Base-by-base conservation (phyloP, 805 yeast species). In the Alloascoidea africana region DNA sequence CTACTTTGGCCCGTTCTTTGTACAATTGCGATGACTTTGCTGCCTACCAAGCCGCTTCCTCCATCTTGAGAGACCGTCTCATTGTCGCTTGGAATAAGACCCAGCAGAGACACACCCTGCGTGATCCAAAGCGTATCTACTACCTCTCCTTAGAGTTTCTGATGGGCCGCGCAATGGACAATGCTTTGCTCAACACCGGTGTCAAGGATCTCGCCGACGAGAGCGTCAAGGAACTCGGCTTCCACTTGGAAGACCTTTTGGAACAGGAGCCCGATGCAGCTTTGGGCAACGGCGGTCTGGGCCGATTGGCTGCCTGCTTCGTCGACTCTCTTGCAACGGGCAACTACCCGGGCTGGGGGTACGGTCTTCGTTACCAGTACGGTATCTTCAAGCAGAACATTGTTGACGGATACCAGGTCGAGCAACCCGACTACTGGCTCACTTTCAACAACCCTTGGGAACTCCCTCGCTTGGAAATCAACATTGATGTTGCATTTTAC, bases 151-250 rank as follows among this genome's bases (percentile, higher is more conserved):
- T 86, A 46, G 96, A 86, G 60, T 86, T 84, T 54, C 63, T 86
- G 44, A 84, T 86, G 94, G 96, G 96, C 35, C 72, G 95, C 50
- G 95, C 96, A 35, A 66, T 86, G 67, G 96, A 87, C 58, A 87
- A 87, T 55, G 95, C 96, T 19, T 62, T 87, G 61, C 80, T 86
- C 58, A 86, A 87, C 56, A 67, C 81, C 49, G 71, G 76, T 27
- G 66, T 74, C 38, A 77, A 85, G 55, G 74, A 66, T 30, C 58
- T 70, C 38, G 72, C 85, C 34, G 47, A 54, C 13, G 62, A 60
- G 3, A 72, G 81, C 2, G 65, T 76, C 38, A 66, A 65, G 38
- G 85, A 83, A 39, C 68, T 87, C 47, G 96, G 96, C 6, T 86
- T 86, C 68, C 74, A 76, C 43, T 60, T 86, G 45, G 96, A 87